phyloP scores from a whole-genome alignment of 768 basidiomycete genomes.

The Tulasnella sp. region DNA sequence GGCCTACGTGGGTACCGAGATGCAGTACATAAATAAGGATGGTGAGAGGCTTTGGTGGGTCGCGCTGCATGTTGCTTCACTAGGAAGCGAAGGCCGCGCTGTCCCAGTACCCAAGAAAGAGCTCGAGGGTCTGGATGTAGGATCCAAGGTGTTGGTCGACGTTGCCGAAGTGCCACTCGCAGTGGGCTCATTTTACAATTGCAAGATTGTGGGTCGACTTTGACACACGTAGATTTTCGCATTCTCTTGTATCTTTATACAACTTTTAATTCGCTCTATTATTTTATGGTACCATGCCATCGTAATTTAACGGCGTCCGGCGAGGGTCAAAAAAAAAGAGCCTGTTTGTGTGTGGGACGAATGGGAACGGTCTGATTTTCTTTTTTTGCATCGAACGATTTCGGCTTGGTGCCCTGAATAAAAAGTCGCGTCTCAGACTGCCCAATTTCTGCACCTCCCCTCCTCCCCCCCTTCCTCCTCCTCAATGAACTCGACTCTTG shows the following conservation, averaged over 20 bases:
- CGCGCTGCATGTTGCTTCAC: background rate
- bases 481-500: constrained; percentile 20
- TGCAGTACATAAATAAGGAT: background rate
- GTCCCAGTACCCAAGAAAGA: background rate
- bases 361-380: background rate
- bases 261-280: background rate
- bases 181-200: background rate
- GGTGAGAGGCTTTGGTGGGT: background rate
- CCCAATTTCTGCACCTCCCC: background rate
- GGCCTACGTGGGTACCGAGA: background rate
- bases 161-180: background rate
- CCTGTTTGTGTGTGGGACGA: background rate
- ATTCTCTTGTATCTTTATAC: background rate
- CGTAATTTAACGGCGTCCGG: background rate
- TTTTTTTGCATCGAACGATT: constrained; percentile 15
- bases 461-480: background rate
- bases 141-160: background rate
- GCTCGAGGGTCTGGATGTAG: background rate
- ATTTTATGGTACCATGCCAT: background rate
- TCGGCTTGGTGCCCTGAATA: background rate
- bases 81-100: background rate
- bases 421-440: background rate
- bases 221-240: background rate
- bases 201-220: background rate
- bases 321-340: background rate